Percentiles rank a stretch among this genome's conserved stretches.
phyloP scores from a whole-genome alignment of 1,284 basidiomycete genomes.

The Clitocybe nebularis region DNA sequence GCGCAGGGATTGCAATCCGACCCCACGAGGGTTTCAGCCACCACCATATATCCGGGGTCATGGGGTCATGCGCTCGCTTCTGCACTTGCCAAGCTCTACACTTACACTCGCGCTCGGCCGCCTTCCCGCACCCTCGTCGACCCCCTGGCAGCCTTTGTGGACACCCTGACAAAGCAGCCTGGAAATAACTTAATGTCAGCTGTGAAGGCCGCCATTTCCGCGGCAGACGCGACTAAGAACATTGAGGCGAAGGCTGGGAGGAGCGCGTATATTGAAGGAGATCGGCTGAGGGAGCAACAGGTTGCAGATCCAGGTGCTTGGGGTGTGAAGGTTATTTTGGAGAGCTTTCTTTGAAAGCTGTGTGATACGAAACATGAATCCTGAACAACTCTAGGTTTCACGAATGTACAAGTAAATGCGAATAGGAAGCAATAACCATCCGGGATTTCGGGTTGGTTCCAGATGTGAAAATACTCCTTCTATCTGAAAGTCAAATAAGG shows the following conservation, averaged over 20 bases:
- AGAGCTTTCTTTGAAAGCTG: conserved; percentile 39
- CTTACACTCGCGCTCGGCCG: conserved; percentile 85
- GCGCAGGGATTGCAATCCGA: conserved; percentile 68
- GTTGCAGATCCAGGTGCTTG: conserved; percentile 89
- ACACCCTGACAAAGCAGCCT: conserved; percentile 33
- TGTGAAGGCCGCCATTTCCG: conserved; percentile 59
- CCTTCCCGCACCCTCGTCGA: conserved; percentile 91
- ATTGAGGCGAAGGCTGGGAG: conserved; percentile 85
- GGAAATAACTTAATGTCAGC: conserved; percentile 47
- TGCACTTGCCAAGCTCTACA: conserved; percentile 74
- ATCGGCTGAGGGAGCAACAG: conserved; percentile 62
- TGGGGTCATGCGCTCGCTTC: conserved; percentile 63
- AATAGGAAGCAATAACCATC: too few relatives aligned
- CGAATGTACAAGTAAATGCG: background rate
- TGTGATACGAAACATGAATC: background rate
- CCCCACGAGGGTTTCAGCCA: conserved; percentile 24
- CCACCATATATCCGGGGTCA: conserved; percentile 41
- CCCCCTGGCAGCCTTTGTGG: conserved; percentile 83
- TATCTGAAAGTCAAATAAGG: too few relatives aligned
- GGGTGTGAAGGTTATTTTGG: conserved; percentile 79
- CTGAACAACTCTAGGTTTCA: too few relatives aligned
- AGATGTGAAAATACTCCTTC: too few relatives aligned
- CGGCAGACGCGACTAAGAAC: conserved; percentile 71
- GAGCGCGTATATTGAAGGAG: conserved; percentile 83
- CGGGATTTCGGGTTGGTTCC: too few relatives aligned